These are phyloP conservation scores for Achlya hypogyna DNA, from an alignment of 352 stramenopile species.

Conservation along the genomic window DNA sequence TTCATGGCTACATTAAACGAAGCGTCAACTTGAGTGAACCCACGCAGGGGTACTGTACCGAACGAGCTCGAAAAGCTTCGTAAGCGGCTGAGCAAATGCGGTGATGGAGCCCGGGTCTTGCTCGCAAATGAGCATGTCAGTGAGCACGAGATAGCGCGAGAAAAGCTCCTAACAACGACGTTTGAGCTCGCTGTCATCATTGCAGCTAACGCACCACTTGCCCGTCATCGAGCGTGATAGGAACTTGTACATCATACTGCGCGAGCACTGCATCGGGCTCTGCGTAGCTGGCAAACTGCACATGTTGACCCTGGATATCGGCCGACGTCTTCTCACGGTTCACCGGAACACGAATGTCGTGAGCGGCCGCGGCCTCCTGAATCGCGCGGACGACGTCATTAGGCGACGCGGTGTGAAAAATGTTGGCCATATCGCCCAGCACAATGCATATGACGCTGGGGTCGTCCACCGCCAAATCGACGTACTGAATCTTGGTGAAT, in stretches of 20 bases:
- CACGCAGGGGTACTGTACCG: background rate
- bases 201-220: background rate
- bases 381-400: slow-evolving; percentile 13
- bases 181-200: background rate
- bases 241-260: slow-evolving; percentile 5
- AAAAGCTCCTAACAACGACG: background rate
- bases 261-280: background rate
- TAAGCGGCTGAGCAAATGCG: slow-evolving; percentile 5
- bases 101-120: background rate
- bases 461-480: slow-evolving; percentile 1
- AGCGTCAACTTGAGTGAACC: background rate
- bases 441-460: background rate
- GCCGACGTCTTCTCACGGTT: background rate
- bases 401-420: background rate
- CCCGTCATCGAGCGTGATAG: background rate
- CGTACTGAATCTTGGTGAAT: slow-evolving; percentile 4
- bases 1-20: background rate
- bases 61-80: slow-evolving; percentile 8
- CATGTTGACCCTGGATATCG: background rate
- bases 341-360: background rate
- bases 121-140: background rate
- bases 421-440: background rate
- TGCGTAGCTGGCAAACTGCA: background rate
- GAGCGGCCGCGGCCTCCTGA: background rate
- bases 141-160: background rate